Conservation (phyloP, 176 grass and related monocot species). For the Ensete glaucum region DNA sequence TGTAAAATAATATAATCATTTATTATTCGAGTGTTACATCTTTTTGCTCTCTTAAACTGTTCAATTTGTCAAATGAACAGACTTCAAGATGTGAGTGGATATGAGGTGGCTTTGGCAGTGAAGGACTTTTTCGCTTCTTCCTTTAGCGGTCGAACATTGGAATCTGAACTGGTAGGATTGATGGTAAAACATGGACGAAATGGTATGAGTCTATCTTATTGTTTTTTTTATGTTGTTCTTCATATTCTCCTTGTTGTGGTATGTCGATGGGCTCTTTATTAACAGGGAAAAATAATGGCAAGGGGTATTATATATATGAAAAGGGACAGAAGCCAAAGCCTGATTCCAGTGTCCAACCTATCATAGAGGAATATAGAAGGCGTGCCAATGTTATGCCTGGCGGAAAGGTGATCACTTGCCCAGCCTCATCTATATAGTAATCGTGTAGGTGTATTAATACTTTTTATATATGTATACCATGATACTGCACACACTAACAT, state of each 20-base stretch:
- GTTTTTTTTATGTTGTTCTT: conserved; percentile 1
- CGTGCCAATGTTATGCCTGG: conserved; percentile 46
- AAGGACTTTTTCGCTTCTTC: conserved; percentile 48
- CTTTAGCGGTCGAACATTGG: conserved; percentile 40
- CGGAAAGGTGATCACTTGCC: conserved; percentile 45
- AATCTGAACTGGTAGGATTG: conserved; percentile 39
- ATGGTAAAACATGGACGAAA: conserved; percentile 63
- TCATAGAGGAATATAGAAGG: conserved; percentile 70
- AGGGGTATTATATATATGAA: conserved; percentile 86
- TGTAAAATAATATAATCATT: no score
- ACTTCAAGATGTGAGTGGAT: conserved; percentile 81
- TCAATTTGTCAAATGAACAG: conserved; percentile 24
- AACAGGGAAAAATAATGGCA: conserved; percentile 78
- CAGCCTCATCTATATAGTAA: not conserved
- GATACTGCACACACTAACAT: no score
- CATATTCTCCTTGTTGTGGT: not conserved
- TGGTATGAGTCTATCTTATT: conserved; percentile 34
- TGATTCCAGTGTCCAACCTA: conserved; percentile 57
- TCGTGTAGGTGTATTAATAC: no score
- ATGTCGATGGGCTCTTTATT: conserved; percentile 2
- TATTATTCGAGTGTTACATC: no score
- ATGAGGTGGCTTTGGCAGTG: conserved; percentile 82
- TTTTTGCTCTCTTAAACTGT: not conserved
- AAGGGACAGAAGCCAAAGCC: conserved; percentile 87
- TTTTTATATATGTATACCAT: no score